Base-by-base conservation (phyloP, 805 yeast genomes). In the Saccharomycopsis sp. region DNA sequence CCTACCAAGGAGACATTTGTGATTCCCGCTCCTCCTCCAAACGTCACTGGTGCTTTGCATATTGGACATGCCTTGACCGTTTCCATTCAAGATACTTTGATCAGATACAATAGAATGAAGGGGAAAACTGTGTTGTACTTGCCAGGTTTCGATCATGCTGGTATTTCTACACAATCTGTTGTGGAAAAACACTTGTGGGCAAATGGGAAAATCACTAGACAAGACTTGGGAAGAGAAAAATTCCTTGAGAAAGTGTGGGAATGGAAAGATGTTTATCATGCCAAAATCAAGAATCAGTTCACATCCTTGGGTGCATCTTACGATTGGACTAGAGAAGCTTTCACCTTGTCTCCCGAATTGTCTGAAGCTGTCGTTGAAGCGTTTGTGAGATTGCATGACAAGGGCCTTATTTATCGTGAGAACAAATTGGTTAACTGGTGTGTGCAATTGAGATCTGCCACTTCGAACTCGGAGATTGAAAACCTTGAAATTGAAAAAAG, bases 1-100 rank as follows among this genome's bases (percentile, higher is more conserved):
- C 83, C 92, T 32, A n/a, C n/a, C n/a, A 88, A 77, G 56, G 97
- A 97, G 52, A 58, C 70, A 15, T 92, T 89, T 64, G 72, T 81
- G 48, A 85, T 92, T 54, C 96, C 97, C 30, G 92, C 95, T n/a
- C 98, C 98, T 30, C 98, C 98, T 48, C 98, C 98, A 58, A 92
- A 92, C 61, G 95, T 92, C 50, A 92, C 98, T 36, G 98, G 98
- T 65, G 96, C 97, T 35, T 72, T 92, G 52, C 98, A 92, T 63
- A 92, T 92, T 62, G 98, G 98, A 53, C 98, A 92, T 63, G 98
- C 97, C 21, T 73, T 92, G 60, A 92, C 98, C 13, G 84, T 88
- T 48, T 69, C 97, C 26, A 82, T 92, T 57, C 98, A 92, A 68
- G 98, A 92, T 62, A 63, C 96, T 19, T 73, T 92, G 58, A 78